A percentile compares a stretch with the other conserved stretches of the same genome.
phyloP scores from a whole-genome alignment of 2,329 filamentous ascomycete species.

The Teratosphaeria nubilosa region DNA sequence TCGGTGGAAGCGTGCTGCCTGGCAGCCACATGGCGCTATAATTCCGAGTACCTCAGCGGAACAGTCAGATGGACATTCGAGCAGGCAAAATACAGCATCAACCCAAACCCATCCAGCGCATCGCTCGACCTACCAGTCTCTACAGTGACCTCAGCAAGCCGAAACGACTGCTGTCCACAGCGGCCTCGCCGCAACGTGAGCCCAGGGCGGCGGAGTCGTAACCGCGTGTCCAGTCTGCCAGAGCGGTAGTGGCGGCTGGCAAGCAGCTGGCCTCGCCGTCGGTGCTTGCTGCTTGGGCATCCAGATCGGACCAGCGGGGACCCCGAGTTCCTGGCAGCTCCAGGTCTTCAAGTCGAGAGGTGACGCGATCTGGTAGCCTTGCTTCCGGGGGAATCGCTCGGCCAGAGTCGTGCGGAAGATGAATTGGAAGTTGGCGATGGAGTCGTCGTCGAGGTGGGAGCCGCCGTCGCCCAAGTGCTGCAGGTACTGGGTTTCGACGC shows the following conservation, averaged over 20 bases:
- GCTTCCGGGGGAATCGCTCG: not conserved
- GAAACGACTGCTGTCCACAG: not conserved
- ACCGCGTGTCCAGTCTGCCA: not conserved
- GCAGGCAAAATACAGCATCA: too few species aligned
- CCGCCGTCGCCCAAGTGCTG: not conserved
- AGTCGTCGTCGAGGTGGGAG: not conserved
- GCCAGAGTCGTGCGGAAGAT: not conserved
- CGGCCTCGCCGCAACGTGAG: too few species aligned
- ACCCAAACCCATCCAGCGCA: too few species aligned
- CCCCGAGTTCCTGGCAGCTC: not conserved
- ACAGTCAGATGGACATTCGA: not conserved
- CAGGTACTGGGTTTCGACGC: not conserved
- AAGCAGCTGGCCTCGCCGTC: not conserved
- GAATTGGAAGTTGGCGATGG: not conserved
- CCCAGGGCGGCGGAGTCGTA: not conserved
- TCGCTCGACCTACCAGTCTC: too few species aligned
- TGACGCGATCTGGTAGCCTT: not conserved
- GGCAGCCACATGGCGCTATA: too few species aligned
- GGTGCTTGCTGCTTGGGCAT: not conserved
- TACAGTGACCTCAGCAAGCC: not conserved
- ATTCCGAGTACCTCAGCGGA: too few species aligned
- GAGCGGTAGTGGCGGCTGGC: not conserved
- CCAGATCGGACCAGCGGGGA: not conserved
- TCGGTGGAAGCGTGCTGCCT: too few species aligned
- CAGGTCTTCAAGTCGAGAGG: not conserved